Base-by-base conservation (phyloP, 73 alveolate genomes). In the Paramecium caudatum region DNA sequence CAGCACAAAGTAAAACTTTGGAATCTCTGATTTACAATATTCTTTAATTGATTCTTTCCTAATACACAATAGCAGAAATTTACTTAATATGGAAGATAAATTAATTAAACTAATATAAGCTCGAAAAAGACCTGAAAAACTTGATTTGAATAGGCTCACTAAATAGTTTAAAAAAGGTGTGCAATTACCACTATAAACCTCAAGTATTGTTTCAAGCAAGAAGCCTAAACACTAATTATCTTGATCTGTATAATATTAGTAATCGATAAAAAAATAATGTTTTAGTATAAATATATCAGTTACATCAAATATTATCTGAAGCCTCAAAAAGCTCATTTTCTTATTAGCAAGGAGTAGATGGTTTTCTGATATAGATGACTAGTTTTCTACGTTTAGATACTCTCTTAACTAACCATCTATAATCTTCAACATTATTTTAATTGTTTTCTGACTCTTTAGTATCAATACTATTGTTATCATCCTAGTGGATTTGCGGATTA, bases 111-210 rank as follows among this genome's bases (percentile, higher is more conserved):
- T 41, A 9, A 19, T 74, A 16, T 41, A 21, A 41, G 69, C 70
- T 8, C 17, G 68, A 41, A 36, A 36, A 8, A 74, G 88, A 74
- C 88, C 47, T 15, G 1, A 74, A 39, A 69, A 21, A 41, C 16
- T 74, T 21, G 88, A 74, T n/a, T 19, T 74, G 21, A 16, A 74
- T 19, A 74, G 43, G 43, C 15, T 65, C 27, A 65, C 37, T 30
- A 65, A 55, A 25, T 23, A 55, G 30, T 55, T 55, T 25, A 17
- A 55, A 55, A 55, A 55, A 3, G 41, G 46, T 55, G 23, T 23
- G 7, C 17, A 23, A 55, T 23, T 55, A 9, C 80, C 80, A 0
- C 2, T 21, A 55, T 27, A 3, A 4, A 8, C 23, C 15, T 27
- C 23, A 27, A 55, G 46, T 55, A 5, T 55, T 27, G 43, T 21